These are phyloP conservation scores for Lepidium sativum DNA, from an alignment of 345 rosid genomes.

Conservation along the genomic window DNA sequence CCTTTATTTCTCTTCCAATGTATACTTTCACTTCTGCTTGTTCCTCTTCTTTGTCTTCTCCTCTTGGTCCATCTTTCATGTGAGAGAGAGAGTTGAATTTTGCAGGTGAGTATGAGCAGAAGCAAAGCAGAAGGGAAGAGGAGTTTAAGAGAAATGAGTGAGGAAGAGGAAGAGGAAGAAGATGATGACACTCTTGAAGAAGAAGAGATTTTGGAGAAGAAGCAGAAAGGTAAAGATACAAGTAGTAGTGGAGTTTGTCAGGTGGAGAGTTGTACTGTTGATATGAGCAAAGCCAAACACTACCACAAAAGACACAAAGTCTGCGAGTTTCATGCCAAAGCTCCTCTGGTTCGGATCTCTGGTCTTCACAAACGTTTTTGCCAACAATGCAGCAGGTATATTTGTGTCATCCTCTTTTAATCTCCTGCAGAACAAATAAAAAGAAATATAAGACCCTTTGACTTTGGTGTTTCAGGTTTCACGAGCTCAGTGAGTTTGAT, in stretches of 20 bases:
- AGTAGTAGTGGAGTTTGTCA: slow-evolving; percentile 41
- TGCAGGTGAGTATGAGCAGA: slow-evolving; percentile 36
- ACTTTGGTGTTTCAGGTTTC: slow-evolving; percentile 49
- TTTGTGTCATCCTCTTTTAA: background rate
- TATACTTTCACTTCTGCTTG: slow-evolving; percentile 11
- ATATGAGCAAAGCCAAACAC: slow-evolving; percentile 57
- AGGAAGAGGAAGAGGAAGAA: slow-evolving; percentile 55
- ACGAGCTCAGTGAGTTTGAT: slow-evolving; percentile 71
- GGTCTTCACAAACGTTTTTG: slow-evolving; percentile 81
- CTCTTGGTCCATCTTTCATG: slow-evolving; percentile 17
- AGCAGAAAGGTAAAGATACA: slow-evolving; percentile 39
- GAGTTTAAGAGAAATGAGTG: slow-evolving; percentile 45
- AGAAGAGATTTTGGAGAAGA: slow-evolving; percentile 39
- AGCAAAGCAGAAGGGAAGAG: slow-evolving; percentile 58
- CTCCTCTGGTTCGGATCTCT: slow-evolving; percentile 44
- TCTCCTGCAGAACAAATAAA: background rate
- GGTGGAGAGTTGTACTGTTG: slow-evolving; percentile 50
- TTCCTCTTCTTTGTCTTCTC: slow-evolving; percentile 12
- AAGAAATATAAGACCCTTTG: background rate
- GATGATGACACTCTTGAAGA: slow-evolving; percentile 4
- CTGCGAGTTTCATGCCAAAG: slow-evolving; percentile 81
- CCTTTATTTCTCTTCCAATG: slow-evolving; percentile 15
- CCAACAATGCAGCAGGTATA: slow-evolving; percentile 99
- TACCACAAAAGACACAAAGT: slow-evolving; percentile 89
- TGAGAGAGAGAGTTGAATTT: slow-evolving; percentile 10